Conservation (phyloP, 345 rosid genomes). For the Ricinus communis region DNA sequence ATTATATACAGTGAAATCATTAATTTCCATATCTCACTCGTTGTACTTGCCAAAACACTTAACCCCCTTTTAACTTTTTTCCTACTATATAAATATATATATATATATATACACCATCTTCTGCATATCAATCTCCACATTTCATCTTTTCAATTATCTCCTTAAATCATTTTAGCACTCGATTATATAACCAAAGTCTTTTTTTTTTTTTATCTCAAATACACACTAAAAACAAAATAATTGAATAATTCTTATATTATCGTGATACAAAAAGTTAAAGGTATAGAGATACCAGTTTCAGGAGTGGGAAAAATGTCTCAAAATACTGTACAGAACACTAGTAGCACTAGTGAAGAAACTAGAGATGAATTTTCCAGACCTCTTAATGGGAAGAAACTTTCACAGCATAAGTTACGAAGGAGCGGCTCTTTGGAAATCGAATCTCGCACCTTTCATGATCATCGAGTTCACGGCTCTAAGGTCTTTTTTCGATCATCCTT, state of each 20-base stretch:
- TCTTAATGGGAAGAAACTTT: constrained; percentile 24
- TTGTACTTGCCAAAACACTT: background rate
- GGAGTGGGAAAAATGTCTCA: constrained; percentile 16
- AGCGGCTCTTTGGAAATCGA: constrained; percentile 49
- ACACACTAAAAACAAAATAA: too few relatives aligned
- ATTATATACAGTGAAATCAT: too few relatives aligned
- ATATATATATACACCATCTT: too few relatives aligned
- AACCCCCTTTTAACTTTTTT: background rate
- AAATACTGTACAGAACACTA: background rate
- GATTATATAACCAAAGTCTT: too few relatives aligned
- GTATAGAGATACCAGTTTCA: too few relatives aligned
- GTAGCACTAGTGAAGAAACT: background rate
- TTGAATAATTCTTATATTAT: too few relatives aligned
- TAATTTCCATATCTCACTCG: background rate
- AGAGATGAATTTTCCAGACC: constrained; percentile 3
- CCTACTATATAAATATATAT: too few relatives aligned
- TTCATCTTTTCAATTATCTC: too few relatives aligned
- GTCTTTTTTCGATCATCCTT: background rate
- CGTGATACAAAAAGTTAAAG: too few relatives aligned
- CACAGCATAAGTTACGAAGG: constrained; percentile 29
- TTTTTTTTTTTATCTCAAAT: too few relatives aligned
- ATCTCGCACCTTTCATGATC: constrained; percentile 23
- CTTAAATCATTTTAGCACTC: too few relatives aligned
- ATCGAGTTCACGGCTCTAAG: constrained; percentile 30
- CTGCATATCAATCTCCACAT: too few relatives aligned